phyloP scores from a whole-genome alignment of 768 basidiomycete species.

The Mycena capillaripes region DNA sequence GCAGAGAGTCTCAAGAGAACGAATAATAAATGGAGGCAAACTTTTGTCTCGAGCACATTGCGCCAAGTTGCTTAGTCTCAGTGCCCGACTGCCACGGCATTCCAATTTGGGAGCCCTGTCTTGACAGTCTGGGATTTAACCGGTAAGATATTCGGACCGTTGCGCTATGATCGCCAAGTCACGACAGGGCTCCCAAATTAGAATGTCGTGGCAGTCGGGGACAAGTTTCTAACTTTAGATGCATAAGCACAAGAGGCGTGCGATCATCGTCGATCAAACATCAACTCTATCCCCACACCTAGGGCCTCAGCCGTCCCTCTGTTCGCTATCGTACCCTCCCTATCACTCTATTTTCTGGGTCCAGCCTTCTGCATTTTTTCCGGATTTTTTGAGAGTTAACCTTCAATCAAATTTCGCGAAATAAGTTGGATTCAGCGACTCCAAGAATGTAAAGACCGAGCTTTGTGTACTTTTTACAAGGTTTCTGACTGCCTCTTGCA shows the following conservation, averaged over 20 bases:
- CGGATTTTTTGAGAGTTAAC: slow-evolving; percentile 1
- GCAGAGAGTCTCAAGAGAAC: too few species aligned
- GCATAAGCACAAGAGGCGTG: not conserved
- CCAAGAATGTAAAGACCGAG: slow-evolving; percentile 5
- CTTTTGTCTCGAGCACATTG: slow-evolving; percentile 4
- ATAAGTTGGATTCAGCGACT: slow-evolving; percentile 1
- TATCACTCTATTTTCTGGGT: slow-evolving; percentile 10
- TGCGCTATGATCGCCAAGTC: too few species aligned
- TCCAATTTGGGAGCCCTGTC: too few species aligned
- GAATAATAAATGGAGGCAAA: slow-evolving; percentile 1
- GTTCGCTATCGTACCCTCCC: slow-evolving; percentile 1
- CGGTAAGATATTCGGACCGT: too few species aligned
- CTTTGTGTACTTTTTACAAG: slow-evolving; percentile 12
- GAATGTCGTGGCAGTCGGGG: too few species aligned
- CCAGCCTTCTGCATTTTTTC: slow-evolving; percentile 8
- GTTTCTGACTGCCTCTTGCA: slow-evolving; percentile 1
- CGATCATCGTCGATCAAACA: slow-evolving; percentile 5
- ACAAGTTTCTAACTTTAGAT: slow-evolving; percentile 18
- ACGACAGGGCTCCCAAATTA: too few species aligned
- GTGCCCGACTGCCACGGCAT: too few species aligned
- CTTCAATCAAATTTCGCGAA: slow-evolving; percentile 7
- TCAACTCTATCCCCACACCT: not conserved
- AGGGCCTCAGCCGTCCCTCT: slow-evolving; percentile 1
- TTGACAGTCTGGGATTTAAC: too few species aligned
- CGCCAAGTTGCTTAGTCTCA: too few species aligned